A percentile compares a stretch with the other conserved stretches of the same genome.
Evolutionary conservation across 2,329 filamentous ascomycete genomes (phyloP).

Genomic region (Immersiporthe knoxdaviesiana): DNA sequence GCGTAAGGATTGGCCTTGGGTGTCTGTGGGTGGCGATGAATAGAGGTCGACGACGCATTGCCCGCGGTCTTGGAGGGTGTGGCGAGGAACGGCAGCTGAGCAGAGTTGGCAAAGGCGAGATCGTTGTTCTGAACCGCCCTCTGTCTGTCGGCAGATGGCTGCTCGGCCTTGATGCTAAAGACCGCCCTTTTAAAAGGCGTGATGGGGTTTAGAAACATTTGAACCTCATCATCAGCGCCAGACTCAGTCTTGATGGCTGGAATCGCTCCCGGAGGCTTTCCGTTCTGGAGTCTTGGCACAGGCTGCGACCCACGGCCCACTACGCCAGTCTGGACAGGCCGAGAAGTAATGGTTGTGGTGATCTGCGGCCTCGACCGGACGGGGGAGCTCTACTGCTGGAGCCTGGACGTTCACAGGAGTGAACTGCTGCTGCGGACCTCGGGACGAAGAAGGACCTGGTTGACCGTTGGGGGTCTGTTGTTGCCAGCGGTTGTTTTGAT

Average conservation of each 20-base stretch:
- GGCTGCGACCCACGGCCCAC: neutral
- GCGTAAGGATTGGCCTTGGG: neutral
- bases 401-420: neutral
- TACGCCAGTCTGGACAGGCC: neutral
- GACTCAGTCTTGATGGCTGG: neutral
- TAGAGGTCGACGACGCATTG: neutral
- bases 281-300: neutral
- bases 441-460: neutral
- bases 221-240: neutral
- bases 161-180: neutral
- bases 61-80: neutral
- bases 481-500: neutral
- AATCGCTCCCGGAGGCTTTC: neutral
- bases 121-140: neutral
- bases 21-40: neutral
- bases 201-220: neutral
- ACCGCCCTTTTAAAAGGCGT: neutral
- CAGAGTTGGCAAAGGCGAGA: neutral
- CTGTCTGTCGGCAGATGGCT: neutral
- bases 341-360: neutral
- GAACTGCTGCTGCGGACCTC: neutral
- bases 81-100: neutral
- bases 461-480: neutral
- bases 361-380: neutral
- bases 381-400: neutral